These are phyloP conservation scores for Macadamia tetraphylla DNA, from an alignment of 164 flowering plant genomes.

Conservation along the genomic window DNA sequence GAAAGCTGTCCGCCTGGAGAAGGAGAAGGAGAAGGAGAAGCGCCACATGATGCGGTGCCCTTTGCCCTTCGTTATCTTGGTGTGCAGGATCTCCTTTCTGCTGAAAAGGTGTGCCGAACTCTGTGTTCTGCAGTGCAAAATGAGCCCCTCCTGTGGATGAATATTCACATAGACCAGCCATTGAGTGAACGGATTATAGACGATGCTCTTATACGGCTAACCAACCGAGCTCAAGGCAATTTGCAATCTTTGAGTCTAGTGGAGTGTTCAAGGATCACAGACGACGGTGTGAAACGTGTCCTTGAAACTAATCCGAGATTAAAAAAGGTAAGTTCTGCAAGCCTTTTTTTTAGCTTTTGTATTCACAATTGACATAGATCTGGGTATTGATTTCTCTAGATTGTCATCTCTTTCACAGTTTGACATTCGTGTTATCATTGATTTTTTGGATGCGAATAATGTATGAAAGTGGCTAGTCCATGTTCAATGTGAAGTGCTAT, in stretches of 20 bases:
- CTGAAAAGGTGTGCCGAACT: conserved; percentile 61
- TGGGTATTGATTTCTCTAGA: neutral
- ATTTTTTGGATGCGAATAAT: neutral
- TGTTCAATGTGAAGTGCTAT: no score
- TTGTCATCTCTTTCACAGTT: neutral
- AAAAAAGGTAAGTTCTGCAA: conserved; percentile 46
- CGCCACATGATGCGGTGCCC: conserved; percentile 52
- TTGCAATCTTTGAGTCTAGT: conserved; percentile 71
- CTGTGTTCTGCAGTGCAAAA: conserved; percentile 39
- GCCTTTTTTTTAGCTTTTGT: neutral
- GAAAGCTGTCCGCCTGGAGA: conserved; percentile 23
- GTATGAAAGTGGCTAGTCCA: neutral
- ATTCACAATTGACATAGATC: neutral
- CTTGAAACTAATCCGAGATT: conserved; percentile 60
- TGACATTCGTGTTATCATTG: neutral
- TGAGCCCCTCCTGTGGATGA: conserved; percentile 72
- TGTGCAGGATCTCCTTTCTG: conserved; percentile 58
- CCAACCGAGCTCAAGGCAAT: conserved; percentile 63
- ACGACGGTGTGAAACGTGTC: conserved; percentile 65
- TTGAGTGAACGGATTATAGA: conserved; percentile 65
- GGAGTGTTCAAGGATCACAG: conserved; percentile 63
- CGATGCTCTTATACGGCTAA: conserved; percentile 58
- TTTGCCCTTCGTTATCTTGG: conserved; percentile 60
- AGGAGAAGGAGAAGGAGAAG: conserved; percentile 34
- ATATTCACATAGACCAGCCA: conserved; percentile 66